Evolutionary conservation across 768 basidiomycete species (phyloP).

Genomic region (Boletus vermiculosoides): DNA sequence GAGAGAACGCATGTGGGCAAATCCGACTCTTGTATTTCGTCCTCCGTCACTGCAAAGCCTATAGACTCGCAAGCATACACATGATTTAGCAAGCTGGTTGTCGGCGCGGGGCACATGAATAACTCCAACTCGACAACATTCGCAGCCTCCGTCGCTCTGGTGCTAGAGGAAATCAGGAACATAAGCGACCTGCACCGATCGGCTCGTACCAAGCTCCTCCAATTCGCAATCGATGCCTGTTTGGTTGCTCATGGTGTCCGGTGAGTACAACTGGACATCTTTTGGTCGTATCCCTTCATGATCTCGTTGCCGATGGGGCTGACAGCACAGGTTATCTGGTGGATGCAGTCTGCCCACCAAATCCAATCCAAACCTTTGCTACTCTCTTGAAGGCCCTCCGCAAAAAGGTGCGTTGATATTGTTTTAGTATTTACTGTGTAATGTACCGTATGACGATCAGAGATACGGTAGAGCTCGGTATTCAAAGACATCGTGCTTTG

Average conservation of each 20-base stretch:
- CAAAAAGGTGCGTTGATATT: constrained; percentile 30
- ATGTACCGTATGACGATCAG: background rate
- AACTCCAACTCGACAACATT: constrained; percentile 5
- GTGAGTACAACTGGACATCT: constrained; percentile 27
- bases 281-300: background rate
- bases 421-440: constrained; percentile 6
- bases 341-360: constrained; percentile 40
- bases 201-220: constrained; percentile 13
- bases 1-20: background rate
- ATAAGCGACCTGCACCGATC: constrained; percentile 9
- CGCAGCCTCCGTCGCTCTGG: constrained; percentile 18
- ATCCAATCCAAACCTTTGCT: constrained; percentile 36
- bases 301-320: background rate
- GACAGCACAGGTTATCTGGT: constrained; percentile 47
- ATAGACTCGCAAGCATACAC: too few relatives aligned
- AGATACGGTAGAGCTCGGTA: constrained; percentile 7
- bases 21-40: too few relatives aligned
- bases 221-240: constrained; percentile 42
- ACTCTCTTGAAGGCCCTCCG: constrained; percentile 41
- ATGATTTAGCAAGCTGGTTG: background rate
- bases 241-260: constrained; percentile 43
- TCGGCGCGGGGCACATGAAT: constrained; percentile 3
- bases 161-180: constrained; percentile 13
- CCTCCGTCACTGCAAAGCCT: background rate
- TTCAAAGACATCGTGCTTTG: constrained; percentile 47